phyloP scores from a whole-genome alignment of 1,284 basidiomycete species.

The Trichosporon sp. region DNA sequence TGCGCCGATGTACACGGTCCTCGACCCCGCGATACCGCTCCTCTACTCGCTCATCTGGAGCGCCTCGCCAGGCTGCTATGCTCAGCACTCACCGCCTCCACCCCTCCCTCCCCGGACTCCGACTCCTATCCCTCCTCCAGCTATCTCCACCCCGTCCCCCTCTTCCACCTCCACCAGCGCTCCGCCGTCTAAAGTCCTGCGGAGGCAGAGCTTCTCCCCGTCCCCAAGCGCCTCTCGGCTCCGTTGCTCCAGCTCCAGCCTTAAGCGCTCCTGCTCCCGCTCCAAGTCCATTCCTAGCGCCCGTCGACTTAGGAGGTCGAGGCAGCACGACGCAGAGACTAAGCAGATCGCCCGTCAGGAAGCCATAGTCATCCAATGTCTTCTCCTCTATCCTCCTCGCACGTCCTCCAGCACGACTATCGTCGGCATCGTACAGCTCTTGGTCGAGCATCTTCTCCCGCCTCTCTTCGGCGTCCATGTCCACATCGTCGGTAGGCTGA shows the following conservation, averaged over 20 bases:
- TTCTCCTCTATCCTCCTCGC: slow-evolving; percentile 29
- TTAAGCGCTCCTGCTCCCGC: not conserved
- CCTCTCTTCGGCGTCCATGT: not conserved
- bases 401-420: slow-evolving; percentile 10
- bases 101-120: slow-evolving; percentile 10
- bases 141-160: not conserved
- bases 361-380: slow-evolving; percentile 39
- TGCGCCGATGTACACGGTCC: too few relatives aligned
- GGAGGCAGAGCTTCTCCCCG: slow-evolving; percentile 27
- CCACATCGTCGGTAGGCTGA: not conserved
- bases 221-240: slow-evolving; percentile 16
- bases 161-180: not conserved
- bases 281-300: slow-evolving; percentile 8
- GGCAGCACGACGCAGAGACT: slow-evolving; percentile 33
- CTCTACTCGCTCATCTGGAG: not conserved
- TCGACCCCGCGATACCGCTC: not conserved
- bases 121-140: not conserved
- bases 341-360: slow-evolving; percentile 40
- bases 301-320: slow-evolving; percentile 26
- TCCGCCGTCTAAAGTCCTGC: slow-evolving; percentile 9
- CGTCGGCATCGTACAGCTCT: slow-evolving; percentile 19
- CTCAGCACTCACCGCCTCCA: slow-evolving; percentile 7
- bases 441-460: slow-evolving; percentile 16
- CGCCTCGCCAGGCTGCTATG: not conserved
- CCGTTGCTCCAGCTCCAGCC: not conserved